Conservation (phyloP, 139 green algal species). For the Tetradesmus lagerheimii region DNA sequence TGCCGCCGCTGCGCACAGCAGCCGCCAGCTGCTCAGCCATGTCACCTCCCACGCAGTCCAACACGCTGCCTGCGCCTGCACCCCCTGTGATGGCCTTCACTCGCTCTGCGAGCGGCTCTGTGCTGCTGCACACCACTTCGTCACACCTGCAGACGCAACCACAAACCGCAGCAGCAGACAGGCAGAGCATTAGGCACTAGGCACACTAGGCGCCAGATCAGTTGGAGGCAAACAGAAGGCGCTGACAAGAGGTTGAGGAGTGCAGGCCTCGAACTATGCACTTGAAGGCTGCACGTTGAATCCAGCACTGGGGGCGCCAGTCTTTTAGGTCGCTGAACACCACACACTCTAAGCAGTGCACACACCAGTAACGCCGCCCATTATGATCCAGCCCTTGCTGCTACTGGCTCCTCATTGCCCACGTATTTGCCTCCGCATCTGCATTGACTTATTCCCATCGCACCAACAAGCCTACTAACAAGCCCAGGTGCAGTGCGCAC, state of each 20-base stretch:
- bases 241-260: not conserved
- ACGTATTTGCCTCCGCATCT: no score
- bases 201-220: not conserved
- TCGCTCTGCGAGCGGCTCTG: constrained; percentile 10
- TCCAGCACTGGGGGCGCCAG: no score
- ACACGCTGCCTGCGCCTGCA: not conserved
- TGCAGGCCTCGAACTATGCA: no score
- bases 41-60: constrained; percentile 39
- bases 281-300: no score
- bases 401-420: no score
- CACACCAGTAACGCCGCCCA: no score
- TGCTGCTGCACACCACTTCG: constrained; percentile 30
- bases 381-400: no score
- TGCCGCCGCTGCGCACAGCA: constrained; percentile 25
- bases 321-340: no score
- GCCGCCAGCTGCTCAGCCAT: constrained; percentile 4
- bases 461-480: no score
- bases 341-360: no score
- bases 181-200: not conserved
- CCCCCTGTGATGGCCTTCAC: constrained; percentile 42
- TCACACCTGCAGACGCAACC: not conserved
- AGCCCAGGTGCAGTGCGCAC: no score
- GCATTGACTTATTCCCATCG: no score
- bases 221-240: not conserved
- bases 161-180: not conserved